phyloP scores from a whole-genome alignment of 768 basidiomycete species.

The Naganishia vaughanmartiniae region DNA sequence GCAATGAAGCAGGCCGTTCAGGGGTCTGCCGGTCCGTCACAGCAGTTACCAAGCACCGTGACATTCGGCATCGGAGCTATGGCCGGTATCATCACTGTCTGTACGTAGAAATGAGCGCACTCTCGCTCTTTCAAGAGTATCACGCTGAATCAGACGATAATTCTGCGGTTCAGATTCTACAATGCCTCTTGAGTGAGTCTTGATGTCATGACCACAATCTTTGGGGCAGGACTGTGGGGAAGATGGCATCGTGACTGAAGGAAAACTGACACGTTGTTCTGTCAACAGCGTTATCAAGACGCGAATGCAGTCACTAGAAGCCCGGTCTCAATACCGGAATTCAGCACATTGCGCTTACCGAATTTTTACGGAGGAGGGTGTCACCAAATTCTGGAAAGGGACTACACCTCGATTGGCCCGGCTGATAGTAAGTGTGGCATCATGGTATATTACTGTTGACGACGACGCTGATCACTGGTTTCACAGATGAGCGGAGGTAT shows the following conservation, averaged over 20 bases:
- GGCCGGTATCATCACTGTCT: constrained; percentile 92
- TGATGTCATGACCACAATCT: too few species aligned
- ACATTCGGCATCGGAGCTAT: constrained; percentile 93
- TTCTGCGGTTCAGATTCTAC: constrained; percentile 40
- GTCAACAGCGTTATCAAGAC: constrained; percentile 83
- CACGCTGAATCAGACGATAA: background rate
- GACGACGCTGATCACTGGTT: background rate
- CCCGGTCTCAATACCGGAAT: constrained; percentile 79
- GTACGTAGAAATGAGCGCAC: constrained; percentile 56
- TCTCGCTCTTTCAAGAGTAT: background rate
- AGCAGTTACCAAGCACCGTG: constrained; percentile 76
- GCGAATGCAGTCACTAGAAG: constrained; percentile 90
- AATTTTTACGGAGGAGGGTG: constrained; percentile 88
- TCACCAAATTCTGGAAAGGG: constrained; percentile 92
- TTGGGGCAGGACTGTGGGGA: background rate
- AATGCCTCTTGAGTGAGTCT: constrained; percentile 54
- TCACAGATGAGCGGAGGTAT: constrained; percentile 83
- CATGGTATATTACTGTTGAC: background rate
- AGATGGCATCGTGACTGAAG: background rate
- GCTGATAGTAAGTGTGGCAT: constrained; percentile 58
- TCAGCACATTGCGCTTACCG: constrained; percentile 94
- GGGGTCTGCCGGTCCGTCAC: constrained; percentile 75
- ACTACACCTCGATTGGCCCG: constrained; percentile 85
- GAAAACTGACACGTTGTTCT: background rate
- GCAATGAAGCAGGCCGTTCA: constrained; percentile 92